Evolutionary conservation across 2,329 filamentous ascomycete genomes (phyloP).

Genomic region (Lachnellula suecica): DNA sequence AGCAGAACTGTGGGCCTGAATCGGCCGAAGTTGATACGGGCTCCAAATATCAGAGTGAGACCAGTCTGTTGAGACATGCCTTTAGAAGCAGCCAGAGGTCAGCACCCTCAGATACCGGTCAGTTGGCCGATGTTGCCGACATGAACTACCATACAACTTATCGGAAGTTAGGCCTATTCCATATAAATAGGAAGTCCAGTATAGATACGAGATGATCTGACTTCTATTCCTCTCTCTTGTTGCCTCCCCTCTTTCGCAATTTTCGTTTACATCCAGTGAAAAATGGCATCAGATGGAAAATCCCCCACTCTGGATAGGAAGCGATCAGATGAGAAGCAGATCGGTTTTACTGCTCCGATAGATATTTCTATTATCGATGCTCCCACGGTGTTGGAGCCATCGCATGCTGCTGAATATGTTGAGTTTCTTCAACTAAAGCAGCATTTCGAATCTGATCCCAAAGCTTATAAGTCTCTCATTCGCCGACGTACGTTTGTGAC

Average conservation of each 20-base stretch:
- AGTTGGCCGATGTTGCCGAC: not conserved
- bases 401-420: conserved; percentile 7
- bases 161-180: not conserved
- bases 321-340: conserved; percentile 6
- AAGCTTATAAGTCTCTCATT: conserved; percentile 5
- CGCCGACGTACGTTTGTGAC: conserved; percentile 3
- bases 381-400: conserved; percentile 1
- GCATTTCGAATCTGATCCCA: conserved; percentile 6
- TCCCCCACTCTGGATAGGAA: not conserved
- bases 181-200: not conserved
- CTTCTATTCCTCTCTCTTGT: not conserved
- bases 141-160: too few species aligned
- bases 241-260: not conserved
- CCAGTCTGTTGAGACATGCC: not conserved
- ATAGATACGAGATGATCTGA: not conserved
- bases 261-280: not conserved
- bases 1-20: not conserved
- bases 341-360: conserved; percentile 2
- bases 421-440: conserved; percentile 6
- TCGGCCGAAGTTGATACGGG: not conserved
- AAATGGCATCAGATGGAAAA: not conserved
- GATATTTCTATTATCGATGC: not conserved
- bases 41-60: not conserved
- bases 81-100: not conserved
- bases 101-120: not conserved